Evolutionary conservation across 2,329 filamentous ascomycete genomes (phyloP).

Genomic region (Helotiales sp.): DNA sequence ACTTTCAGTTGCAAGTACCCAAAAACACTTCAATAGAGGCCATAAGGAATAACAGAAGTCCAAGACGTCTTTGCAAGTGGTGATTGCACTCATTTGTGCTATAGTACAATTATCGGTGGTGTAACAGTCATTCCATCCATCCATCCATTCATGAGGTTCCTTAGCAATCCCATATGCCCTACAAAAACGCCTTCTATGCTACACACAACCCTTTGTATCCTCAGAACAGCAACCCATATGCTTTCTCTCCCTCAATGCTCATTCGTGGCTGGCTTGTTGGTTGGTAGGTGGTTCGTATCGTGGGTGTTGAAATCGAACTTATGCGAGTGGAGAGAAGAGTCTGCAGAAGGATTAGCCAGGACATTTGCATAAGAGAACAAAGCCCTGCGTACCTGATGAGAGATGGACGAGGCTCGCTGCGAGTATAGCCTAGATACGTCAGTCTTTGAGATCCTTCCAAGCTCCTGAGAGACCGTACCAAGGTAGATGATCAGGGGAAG

Average conservation of each 20-base stretch:
- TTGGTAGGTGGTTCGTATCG: slow-evolving; percentile 19
- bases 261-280: slow-evolving; percentile 12
- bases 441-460: slow-evolving; percentile 21
- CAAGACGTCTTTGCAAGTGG: slow-evolving; percentile 31
- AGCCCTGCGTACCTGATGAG: slow-evolving; percentile 63
- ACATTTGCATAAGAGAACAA: not conserved
- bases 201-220: slow-evolving; percentile 21
- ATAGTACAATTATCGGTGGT: slow-evolving; percentile 40
- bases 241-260: slow-evolving; percentile 26
- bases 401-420: slow-evolving; percentile 88
- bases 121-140: slow-evolving; percentile 25
- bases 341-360: slow-evolving; percentile 46
- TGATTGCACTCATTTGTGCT: slow-evolving; percentile 36
- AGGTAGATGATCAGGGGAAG: slow-evolving; percentile 96
- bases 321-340: slow-evolving; percentile 69
- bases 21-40: not conserved
- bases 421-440: slow-evolving; percentile 75
- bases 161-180: slow-evolving; percentile 15
- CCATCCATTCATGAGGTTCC: slow-evolving; percentile 20
- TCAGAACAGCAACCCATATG: slow-evolving; percentile 5
- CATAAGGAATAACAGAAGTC: not conserved
- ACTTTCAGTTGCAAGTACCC: not conserved
- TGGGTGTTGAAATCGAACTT: slow-evolving; percentile 37
- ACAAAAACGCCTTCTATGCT: slow-evolving; percentile 41
- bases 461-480: slow-evolving; percentile 59